Evolutionary conservation across 768 basidiomycete species (phyloP).

Genomic region (Cystobasidium ongulense): DNA sequence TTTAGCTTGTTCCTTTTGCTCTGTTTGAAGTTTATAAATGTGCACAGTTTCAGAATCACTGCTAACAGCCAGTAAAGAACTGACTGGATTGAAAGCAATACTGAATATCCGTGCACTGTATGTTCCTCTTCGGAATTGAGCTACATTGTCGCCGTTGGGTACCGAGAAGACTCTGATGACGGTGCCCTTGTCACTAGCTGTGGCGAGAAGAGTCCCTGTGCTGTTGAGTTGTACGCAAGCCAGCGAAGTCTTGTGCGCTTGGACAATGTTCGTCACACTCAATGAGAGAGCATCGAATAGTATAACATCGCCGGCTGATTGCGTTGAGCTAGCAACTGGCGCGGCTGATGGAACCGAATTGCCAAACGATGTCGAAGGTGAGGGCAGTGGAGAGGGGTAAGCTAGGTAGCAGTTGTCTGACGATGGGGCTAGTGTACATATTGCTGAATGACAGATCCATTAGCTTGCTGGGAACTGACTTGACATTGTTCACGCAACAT

Average conservation of each 20-base stretch:
- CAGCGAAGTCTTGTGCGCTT: constrained; percentile 91
- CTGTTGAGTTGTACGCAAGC: constrained; percentile 77
- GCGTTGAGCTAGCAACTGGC: constrained; percentile 48
- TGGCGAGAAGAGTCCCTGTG: constrained; percentile 80
- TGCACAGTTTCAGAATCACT: constrained; percentile 92
- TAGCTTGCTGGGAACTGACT: neutral
- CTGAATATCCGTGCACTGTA: constrained; percentile 76
- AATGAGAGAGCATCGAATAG: constrained; percentile 88
- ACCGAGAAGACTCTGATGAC: constrained; percentile 91
- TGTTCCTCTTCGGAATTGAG: constrained; percentile 88
- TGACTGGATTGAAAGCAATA: constrained; percentile 73
- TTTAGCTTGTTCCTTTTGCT: constrained; percentile 8
- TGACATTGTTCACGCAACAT: constrained; percentile 25
- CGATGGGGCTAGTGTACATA: constrained; percentile 87
- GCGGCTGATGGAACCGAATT: constrained; percentile 47
- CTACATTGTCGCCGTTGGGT: constrained; percentile 83
- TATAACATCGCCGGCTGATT: constrained; percentile 66
- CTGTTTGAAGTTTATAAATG: constrained; percentile 72
- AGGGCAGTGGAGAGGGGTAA: constrained; percentile 88
- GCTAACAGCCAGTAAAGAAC: constrained; percentile 76
- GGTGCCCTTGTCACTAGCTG: constrained; percentile 88
- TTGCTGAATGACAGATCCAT: constrained; percentile 53
- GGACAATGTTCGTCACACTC: constrained; percentile 87
- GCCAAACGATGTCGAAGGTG: constrained; percentile 59
- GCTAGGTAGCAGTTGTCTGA: constrained; percentile 89